Percentiles rank a stretch among this genome's conserved stretches.
Conservation (phyloP, 2,329 filamentous ascomycete species). For the Cercospora nicotianae region DNA sequence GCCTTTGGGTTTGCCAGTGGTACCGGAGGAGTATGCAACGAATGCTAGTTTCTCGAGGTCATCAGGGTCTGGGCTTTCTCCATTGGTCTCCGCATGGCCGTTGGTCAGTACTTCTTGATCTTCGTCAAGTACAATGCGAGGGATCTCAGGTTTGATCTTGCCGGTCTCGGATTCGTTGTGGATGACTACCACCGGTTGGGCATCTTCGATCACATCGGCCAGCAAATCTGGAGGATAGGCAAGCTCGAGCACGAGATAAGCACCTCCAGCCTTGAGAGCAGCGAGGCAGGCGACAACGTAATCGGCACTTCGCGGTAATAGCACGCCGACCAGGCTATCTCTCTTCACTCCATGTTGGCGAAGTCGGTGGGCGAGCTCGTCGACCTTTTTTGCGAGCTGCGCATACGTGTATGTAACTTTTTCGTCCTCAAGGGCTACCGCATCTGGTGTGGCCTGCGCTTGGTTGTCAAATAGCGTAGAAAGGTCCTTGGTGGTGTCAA, state of each 20-base stretch:
- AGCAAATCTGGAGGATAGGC: conserved; percentile 74
- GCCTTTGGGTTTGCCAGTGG: conserved; percentile 76
- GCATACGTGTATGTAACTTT: conserved; percentile 67
- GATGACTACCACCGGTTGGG: conserved; percentile 68
- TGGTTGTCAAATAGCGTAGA: conserved; percentile 70
- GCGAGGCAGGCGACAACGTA: conserved; percentile 79
- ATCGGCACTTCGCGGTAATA: conserved; percentile 72
- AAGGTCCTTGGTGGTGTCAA: conserved; percentile 72
- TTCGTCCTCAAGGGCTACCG: conserved; percentile 71
- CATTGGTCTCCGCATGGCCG: conserved; percentile 30
- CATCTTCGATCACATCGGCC: conserved; percentile 75
- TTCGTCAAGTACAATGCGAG: conserved; percentile 66
- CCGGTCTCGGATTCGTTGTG: conserved; percentile 64
- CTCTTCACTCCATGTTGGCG: conserved; percentile 68
- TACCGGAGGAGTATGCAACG: conserved; percentile 78
- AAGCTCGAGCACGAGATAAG: conserved; percentile 76
- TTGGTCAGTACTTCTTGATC: conserved; percentile 37
- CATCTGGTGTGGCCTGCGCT: conserved; percentile 66
- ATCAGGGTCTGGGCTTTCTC: conserved; percentile 55
- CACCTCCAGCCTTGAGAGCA: conserved; percentile 74
- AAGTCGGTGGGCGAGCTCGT: conserved; percentile 63
- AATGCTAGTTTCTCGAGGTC: conserved; percentile 75
- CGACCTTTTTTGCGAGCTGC: conserved; percentile 68
- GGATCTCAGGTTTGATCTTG: conserved; percentile 63
- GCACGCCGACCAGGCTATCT: conserved; percentile 72